These are phyloP conservation scores for Ogataea hybrid DNA, from an alignment of 1,139 yeast species.

Conservation along the genomic window DNA sequence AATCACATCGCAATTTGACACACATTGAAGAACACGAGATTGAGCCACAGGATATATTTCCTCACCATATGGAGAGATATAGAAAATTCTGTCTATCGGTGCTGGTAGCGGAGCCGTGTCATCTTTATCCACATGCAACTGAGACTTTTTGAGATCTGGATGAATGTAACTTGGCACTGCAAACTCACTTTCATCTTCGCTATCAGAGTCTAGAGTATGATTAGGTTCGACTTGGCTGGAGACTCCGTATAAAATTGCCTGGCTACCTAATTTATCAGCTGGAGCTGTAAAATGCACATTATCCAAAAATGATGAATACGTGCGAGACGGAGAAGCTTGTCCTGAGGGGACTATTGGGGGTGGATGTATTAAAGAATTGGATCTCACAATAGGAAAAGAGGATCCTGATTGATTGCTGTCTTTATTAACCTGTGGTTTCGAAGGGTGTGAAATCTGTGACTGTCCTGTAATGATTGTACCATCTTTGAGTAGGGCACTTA, in stretches of 20 bases:
- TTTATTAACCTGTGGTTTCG: constrained; percentile 3
- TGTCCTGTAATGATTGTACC: constrained; percentile 88
- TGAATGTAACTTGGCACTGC: constrained; percentile 75
- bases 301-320: not conserved
- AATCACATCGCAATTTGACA: constrained; percentile 53
- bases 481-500: constrained; percentile 69
- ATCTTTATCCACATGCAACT: constrained; percentile 62
- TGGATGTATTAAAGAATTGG: constrained; percentile 18
- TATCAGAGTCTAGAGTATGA: constrained; percentile 7
- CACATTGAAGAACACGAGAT: constrained; percentile 53
- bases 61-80: constrained; percentile 85
- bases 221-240: not conserved
- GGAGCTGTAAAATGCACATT: not conserved
- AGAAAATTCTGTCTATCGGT: constrained; percentile 71
- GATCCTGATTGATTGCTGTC: not conserved
- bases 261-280: constrained; percentile 14
- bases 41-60: constrained; percentile 82
- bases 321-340: constrained; percentile 12
- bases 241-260: constrained; percentile 19
- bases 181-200: constrained; percentile 45
- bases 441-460: constrained; percentile 89
- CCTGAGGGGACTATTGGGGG: constrained; percentile 21
- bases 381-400: constrained; percentile 11
- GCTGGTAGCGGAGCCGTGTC: constrained; percentile 62
- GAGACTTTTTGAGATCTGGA: constrained; percentile 74